Base-by-base conservation (phyloP, 2,329 filamentous ascomycete species). In the Penicillium sp. region DNA sequence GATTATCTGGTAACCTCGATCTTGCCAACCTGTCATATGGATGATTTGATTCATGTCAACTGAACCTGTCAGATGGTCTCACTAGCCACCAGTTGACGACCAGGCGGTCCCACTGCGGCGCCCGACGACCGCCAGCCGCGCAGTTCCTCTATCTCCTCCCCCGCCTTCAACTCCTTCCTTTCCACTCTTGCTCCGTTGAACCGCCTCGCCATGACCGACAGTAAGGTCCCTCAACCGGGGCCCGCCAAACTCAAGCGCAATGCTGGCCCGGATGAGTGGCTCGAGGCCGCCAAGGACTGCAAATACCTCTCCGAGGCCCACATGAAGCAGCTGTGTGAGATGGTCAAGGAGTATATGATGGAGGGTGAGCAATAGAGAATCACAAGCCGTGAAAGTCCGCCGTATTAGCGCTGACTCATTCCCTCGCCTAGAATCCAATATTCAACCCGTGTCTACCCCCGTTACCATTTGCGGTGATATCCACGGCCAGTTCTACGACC, bases 251-350 rank as follows among this genome's bases (percentile, higher is more conserved):
- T 98, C 67, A 88, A 87, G 65, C 87, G 90, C 59, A 91, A 92
- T 76, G 91, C 93, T 42, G 92, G 92, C 14, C 88, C 96, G 37
- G 92, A 97, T 76, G 93, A 98, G 81, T 99, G 95, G 95, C 85
- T 99, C 35, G 91, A 95, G 75, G 91, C 96, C 78, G 95, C 95
- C 48, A 97, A 97, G 80, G 91, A 95, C 79, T 98, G 95, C 81
- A 95, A 96, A 78, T 97, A 98, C 77, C 85, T 99, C 55, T 95
- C 95, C 53, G 95, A 99, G 80, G 82, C 89, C 64, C 92, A 96
- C 73, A 99, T 99, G 95, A 99, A 99, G 84, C 91, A 96, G 78
- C 85, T 99, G 52, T 99, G 95, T 78, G 95, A 99, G 82, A 96
- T 96, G 75, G 95, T 98, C 63, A 99, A 99, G 82, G 95, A 98